Evolutionary conservation across 2,329 filamentous ascomycete species (phyloP).

Genomic region (Drechslerella stenobrocha): DNA sequence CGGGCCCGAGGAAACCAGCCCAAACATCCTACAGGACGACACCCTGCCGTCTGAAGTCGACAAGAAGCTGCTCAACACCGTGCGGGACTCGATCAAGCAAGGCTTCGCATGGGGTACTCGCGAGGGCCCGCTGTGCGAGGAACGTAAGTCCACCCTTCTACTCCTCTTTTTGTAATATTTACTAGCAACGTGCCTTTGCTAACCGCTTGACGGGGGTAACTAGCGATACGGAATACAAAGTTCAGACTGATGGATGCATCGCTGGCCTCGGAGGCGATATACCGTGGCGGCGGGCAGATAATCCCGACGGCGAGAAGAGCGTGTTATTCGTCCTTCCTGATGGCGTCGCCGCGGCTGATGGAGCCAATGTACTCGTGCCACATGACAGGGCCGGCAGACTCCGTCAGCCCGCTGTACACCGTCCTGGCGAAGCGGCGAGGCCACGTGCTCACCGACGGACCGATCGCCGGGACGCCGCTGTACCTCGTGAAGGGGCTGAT

Average conservation of each 20-base stretch:
- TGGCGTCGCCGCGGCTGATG: conserved; percentile 95
- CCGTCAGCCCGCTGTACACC: conserved; percentile 86
- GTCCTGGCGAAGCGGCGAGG: conserved; percentile 84
- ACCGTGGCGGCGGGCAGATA: conserved; percentile 92
- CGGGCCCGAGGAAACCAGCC: conserved; percentile 89
- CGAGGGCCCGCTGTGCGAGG: conserved; percentile 95
- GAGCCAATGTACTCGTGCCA: conserved; percentile 91
- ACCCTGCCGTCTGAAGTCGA: conserved; percentile 93
- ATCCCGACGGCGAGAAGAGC: conserved; percentile 92
- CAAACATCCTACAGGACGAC: conserved; percentile 96
- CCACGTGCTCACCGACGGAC: conserved; percentile 90
- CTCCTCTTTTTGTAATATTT: conserved; percentile 48
- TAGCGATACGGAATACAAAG: conserved; percentile 94
- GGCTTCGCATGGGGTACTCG: conserved; percentile 95
- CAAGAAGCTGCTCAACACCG: conserved; percentile 82
- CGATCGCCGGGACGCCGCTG: conserved; percentile 88
- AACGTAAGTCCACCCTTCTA: conserved; percentile 67
- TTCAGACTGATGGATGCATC: conserved; percentile 93
- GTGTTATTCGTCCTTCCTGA: conserved; percentile 93
- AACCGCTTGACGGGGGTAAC: conserved; percentile 39
- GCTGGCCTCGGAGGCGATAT: conserved; percentile 86
- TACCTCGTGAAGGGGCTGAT: conserved; percentile 89
- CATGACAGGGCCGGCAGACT: conserved; percentile 88
- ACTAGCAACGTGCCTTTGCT: conserved; percentile 21
- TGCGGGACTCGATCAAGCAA: conserved; percentile 89